A percentile compares a stretch with the other conserved stretches of the same genome.
Conservation (phyloP, 768 basidiomycete genomes). For the Lactarius trivialis region DNA sequence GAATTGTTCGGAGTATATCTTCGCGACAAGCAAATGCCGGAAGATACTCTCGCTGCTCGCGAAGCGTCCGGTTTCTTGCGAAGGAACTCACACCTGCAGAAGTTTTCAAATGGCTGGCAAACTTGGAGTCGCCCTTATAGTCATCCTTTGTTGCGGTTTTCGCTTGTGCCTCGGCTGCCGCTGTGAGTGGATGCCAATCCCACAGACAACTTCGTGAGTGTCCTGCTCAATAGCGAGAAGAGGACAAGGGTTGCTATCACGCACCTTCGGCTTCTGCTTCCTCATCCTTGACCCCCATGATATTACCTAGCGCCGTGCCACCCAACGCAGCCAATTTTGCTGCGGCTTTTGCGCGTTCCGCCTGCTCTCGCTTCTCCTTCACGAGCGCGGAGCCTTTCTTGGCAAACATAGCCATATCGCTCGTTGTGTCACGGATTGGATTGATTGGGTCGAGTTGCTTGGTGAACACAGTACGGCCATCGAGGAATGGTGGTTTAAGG, state of each 20-base stretch:
- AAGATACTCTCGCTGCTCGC: conserved; percentile 93
- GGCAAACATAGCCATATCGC: conserved; percentile 92
- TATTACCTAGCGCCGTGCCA: conserved; percentile 92
- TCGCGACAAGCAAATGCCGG: conserved; percentile 98
- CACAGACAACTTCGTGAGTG: conserved; percentile 64
- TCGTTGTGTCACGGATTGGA: conserved; percentile 87
- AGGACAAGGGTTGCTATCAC: conserved; percentile 31
- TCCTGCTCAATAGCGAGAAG: conserved; percentile 45
- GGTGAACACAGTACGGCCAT: conserved; percentile 92
- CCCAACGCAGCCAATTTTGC: conserved; percentile 90
- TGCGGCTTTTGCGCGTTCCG: conserved; percentile 92
- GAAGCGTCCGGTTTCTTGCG: conserved; percentile 73
- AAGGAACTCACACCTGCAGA: conserved; percentile 75
- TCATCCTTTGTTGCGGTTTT: conserved; percentile 51
- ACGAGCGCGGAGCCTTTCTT: conserved; percentile 96
- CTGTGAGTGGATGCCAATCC: conserved; percentile 33
- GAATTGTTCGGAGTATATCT: conserved; percentile 77
- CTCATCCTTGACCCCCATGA: conserved; percentile 95
- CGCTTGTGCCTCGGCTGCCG: conserved; percentile 41
- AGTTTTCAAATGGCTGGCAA: conserved; percentile 87
- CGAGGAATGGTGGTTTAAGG: conserved; percentile 95
- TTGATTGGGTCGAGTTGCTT: conserved; percentile 97
- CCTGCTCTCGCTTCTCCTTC: conserved; percentile 93
- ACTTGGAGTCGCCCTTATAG: conserved; percentile 94
- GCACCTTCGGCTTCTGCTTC: conserved; percentile 88